phyloP scores from a whole-genome alignment of 139 green algal genomes.

The Pseudopediastrum boryanum region DNA sequence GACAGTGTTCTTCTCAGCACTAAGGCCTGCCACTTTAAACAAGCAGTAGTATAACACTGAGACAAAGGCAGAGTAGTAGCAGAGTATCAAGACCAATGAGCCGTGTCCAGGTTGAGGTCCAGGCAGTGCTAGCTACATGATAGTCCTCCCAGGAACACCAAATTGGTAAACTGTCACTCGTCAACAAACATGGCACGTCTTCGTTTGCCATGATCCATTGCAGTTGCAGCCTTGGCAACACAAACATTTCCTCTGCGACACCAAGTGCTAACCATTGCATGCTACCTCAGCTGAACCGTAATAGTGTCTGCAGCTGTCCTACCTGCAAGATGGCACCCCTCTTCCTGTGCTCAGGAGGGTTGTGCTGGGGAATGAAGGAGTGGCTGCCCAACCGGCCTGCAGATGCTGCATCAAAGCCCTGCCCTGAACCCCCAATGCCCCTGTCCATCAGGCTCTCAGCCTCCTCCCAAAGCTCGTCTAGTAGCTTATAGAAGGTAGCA shows the following conservation, averaged over 20 bases:
- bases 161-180: not conserved
- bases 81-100: too few relatives aligned
- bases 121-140: too few relatives aligned
- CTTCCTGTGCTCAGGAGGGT: constrained; percentile 39
- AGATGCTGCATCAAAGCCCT: constrained; percentile 57
- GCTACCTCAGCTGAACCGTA: not conserved
- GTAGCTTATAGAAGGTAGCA: constrained; percentile 86
- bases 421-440: constrained; percentile 68
- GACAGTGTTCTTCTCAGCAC: not conserved
- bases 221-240: not conserved
- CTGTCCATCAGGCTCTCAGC: constrained; percentile 85
- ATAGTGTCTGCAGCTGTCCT: not conserved
- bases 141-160: too few relatives aligned
- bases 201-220: not conserved
- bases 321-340: constrained; percentile 31
- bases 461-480: constrained; percentile 88
- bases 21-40: not conserved
- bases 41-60: too few relatives aligned
- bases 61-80: too few relatives aligned
- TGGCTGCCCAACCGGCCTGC: constrained; percentile 50
- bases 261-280: too few relatives aligned
- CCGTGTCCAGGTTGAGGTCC: too few relatives aligned
- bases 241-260: not conserved
- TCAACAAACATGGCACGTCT: not conserved
- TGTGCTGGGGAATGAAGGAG: constrained; percentile 56